Conservation (phyloP, 2,329 filamentous ascomycete genomes). For the Fusarium staphyleae region DNA sequence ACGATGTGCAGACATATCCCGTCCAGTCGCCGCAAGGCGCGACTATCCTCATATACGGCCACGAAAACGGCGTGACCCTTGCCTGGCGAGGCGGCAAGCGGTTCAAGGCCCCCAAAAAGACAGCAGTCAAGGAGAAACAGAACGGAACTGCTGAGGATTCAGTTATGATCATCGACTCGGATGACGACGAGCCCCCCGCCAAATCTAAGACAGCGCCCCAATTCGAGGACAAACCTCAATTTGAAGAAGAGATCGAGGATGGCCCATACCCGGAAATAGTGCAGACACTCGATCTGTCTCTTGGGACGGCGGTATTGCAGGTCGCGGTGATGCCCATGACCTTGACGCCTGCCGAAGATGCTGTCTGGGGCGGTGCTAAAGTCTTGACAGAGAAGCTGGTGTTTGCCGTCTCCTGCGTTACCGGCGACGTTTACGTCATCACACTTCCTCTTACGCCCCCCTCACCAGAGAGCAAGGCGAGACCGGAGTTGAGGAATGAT, state of each 20-base stretch:
- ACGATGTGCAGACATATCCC: constrained; percentile 68
- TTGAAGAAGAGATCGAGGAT: constrained; percentile 61
- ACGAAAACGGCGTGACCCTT: constrained; percentile 67
- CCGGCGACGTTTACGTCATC: constrained; percentile 63
- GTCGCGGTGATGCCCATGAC: constrained; percentile 63
- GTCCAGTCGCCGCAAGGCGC: constrained; percentile 69
- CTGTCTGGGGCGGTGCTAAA: constrained; percentile 54
- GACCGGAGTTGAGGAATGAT: constrained; percentile 59
- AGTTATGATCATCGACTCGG: constrained; percentile 70
- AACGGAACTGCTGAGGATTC: constrained; percentile 62
- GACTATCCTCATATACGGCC: constrained; percentile 67
- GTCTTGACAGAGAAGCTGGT: constrained; percentile 65
- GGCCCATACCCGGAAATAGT: constrained; percentile 61
- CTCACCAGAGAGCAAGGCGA: constrained; percentile 64
- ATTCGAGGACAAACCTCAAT: constrained; percentile 64
- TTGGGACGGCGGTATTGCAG: constrained; percentile 63
- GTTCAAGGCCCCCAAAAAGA: constrained; percentile 58
- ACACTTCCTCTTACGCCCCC: constrained; percentile 68
- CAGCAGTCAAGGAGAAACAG: constrained; percentile 51
- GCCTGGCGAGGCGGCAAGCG: constrained; percentile 68
- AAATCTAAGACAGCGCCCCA: constrained; percentile 44
- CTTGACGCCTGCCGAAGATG: constrained; percentile 57
- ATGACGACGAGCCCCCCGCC: constrained; percentile 59
- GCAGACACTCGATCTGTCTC: constrained; percentile 67
- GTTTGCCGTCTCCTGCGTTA: constrained; percentile 66